phyloP scores from a whole-genome alignment of 805 yeast genomes.

The Wickerhamomyces ciferrii region DNA sequence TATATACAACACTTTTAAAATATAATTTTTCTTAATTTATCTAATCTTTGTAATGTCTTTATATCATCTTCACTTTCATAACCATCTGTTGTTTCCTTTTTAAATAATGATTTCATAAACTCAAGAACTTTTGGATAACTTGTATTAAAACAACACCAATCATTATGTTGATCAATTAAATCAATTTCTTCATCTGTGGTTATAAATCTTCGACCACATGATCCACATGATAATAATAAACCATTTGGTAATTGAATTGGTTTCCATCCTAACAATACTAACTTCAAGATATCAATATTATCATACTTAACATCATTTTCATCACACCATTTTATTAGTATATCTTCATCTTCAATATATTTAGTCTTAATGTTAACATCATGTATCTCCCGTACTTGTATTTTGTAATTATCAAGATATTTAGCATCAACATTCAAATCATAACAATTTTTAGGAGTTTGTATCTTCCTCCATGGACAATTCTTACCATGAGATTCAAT shows the following conservation, averaged over 20 bases:
- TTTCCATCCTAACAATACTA: slow-evolving; percentile 29
- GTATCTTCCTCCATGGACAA: slow-evolving; percentile 19
- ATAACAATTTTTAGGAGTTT: slow-evolving; percentile 14
- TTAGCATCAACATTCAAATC: slow-evolving; percentile 6
- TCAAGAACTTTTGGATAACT: slow-evolving; percentile 17
- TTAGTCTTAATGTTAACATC: neutral
- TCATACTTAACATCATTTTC: neutral
- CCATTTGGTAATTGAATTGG: slow-evolving; percentile 23
- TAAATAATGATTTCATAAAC: slow-evolving; percentile 1
- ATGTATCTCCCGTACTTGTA: neutral
- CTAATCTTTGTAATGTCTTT: slow-evolving; percentile 7
- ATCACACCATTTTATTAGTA: neutral
- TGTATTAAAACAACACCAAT: slow-evolving; percentile 30
- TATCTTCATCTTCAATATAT: neutral
- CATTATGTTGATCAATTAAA: slow-evolving; percentile 28
- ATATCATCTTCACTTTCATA: neutral
- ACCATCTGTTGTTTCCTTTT: neutral
- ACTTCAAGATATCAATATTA: slow-evolving; percentile 7
- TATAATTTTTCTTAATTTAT: slow-evolving; percentile 10
- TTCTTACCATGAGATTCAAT: slow-evolving; percentile 11
- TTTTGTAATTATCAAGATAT: slow-evolving; percentile 4
- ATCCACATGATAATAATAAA: slow-evolving; percentile 24
- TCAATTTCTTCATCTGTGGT: slow-evolving; percentile 21
- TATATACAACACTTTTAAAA: neutral
- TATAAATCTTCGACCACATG: slow-evolving; percentile 31